These are phyloP conservation scores for Umbilicus rupestris DNA, from an alignment of 164 flowering plant species.

Conservation along the genomic window DNA sequence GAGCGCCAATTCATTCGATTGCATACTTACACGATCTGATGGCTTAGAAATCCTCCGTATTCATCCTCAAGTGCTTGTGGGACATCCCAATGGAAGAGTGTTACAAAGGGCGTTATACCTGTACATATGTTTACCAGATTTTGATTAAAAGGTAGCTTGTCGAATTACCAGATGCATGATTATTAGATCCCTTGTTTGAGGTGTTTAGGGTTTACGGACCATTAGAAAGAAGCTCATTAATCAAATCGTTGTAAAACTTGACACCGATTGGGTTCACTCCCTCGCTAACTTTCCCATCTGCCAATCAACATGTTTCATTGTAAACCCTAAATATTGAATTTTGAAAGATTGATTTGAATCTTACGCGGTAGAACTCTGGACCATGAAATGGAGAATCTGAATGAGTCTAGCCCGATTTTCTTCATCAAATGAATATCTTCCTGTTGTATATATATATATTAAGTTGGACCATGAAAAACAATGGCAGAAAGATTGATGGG, in stretches of 20 bases:
- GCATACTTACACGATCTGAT: constrained; percentile 21
- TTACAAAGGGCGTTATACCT: constrained; percentile 22
- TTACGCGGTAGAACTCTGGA: constrained; percentile 25
- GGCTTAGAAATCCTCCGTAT: constrained; percentile 20
- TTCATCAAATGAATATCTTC: constrained; percentile 22
- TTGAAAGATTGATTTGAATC: neutral
- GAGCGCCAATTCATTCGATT: no score
- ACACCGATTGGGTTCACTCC: constrained; percentile 25
- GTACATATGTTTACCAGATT: neutral
- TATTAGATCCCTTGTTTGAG: no score
- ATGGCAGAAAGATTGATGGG: neutral
- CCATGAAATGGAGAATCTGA: constrained; percentile 35
- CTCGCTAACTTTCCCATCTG: constrained; percentile 20
- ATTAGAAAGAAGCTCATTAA: constrained; percentile 27
- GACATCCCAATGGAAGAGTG: constrained; percentile 22
- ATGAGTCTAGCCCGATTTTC: constrained; percentile 20
- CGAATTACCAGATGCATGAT: no score
- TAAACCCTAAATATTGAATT: no score
- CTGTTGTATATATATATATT: constrained; percentile 10
- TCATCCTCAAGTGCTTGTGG: constrained; percentile 27
- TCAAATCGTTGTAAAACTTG: constrained; percentile 35
- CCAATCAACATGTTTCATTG: neutral
- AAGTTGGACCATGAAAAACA: no score
- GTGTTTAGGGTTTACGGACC: constrained; percentile 13
- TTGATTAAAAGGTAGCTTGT: no score